Evolutionary conservation across 2,329 filamentous ascomycete genomes (phyloP).

Genomic region (Colletotrichum eremochloae): DNA sequence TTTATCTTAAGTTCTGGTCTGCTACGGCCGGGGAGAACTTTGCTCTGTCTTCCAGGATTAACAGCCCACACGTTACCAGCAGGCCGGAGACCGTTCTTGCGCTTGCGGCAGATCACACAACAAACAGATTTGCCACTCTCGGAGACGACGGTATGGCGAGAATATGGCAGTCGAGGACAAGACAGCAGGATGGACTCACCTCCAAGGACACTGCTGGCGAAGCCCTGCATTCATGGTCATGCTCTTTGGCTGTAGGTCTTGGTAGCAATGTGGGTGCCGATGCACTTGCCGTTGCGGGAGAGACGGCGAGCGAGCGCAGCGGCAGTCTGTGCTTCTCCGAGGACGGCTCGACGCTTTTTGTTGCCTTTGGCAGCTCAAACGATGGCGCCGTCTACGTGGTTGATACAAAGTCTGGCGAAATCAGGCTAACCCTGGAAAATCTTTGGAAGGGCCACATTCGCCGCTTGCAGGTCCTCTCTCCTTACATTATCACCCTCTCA

Average conservation of each 20-base stretch:
- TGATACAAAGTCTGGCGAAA: slow-evolving; percentile 75
- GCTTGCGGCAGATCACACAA: slow-evolving; percentile 77
- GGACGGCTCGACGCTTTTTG: slow-evolving; percentile 86
- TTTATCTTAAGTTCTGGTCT: slow-evolving; percentile 93
- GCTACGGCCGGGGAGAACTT: slow-evolving; percentile 72
- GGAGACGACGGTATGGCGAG: slow-evolving; percentile 84
- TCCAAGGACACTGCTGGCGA: slow-evolving; percentile 70
- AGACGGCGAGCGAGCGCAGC: slow-evolving; percentile 56
- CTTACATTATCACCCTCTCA: slow-evolving; percentile 81
- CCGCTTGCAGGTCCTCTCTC: slow-evolving; percentile 78
- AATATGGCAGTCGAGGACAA: slow-evolving; percentile 83
- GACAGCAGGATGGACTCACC: slow-evolving; percentile 76
- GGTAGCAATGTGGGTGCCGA: slow-evolving; percentile 51
- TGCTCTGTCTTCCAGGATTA: slow-evolving; percentile 85
- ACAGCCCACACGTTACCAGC: slow-evolving; percentile 79
- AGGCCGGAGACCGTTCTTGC: slow-evolving; percentile 75
- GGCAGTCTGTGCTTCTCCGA: slow-evolving; percentile 83
- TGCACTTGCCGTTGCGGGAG: slow-evolving; percentile 48
- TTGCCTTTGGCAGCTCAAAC: slow-evolving; percentile 68
- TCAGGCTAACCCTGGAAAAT: slow-evolving; percentile 76
- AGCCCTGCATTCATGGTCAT: slow-evolving; percentile 81
- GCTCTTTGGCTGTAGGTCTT: slow-evolving; percentile 55
- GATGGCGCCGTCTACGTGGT: slow-evolving; percentile 80
- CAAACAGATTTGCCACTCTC: slow-evolving; percentile 83
- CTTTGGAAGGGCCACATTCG: slow-evolving; percentile 76